Evolutionary conservation across 345 rosid genomes (phyloP), one percentile per base, ranked within the genome.

Genomic region (Cardamine occulta): DNA sequence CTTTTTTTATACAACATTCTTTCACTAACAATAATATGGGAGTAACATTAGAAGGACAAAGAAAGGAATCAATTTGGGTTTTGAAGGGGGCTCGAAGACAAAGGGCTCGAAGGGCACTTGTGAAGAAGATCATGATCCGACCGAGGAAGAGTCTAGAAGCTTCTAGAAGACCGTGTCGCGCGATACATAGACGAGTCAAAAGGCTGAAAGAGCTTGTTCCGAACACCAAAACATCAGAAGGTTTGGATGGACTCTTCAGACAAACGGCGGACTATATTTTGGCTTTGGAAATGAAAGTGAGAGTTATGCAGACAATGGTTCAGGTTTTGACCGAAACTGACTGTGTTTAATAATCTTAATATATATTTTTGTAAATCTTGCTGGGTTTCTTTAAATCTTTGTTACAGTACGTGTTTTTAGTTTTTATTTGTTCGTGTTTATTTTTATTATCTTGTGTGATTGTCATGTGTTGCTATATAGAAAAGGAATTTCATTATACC

Each of bases 201-300:
- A 86, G 78, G 8, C 61, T 94, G 40, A 88, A 90, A 89, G 90
- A 78, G 74, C 86, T 94, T 17, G 42, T 94, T 24, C 98, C 95
- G 0, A 81, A 82, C 13, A 37, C 84, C 10, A 82, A 82, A 47
- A 72, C 87, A 3, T 64, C 65, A 77, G 84, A 80, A 8, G 62
- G 74, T 73, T 62, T 94, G 65, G 97, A 83, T 65, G 96, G 88
- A 39, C 88, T 94, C n/a, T 88, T 91, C 73, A 84, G 77, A 74
- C 96, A 90, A 60, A 91, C 96, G 7, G 88, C 96, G 8, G 91
- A 90, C 40, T 91, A 94, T 67, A 91, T 94, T 18, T 62, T 89
- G 79, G 85, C 87, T 54, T 81, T 94, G 60, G 86, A 94, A 72
- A 88, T 76, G 91, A 88, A 88, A 76, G 92, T 90, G 42, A 76